Percentiles rank a stretch among this genome's conserved stretches.
phyloP scores from a whole-genome alignment of 257 asterid species.

The Phtheirospermum japonicum region DNA sequence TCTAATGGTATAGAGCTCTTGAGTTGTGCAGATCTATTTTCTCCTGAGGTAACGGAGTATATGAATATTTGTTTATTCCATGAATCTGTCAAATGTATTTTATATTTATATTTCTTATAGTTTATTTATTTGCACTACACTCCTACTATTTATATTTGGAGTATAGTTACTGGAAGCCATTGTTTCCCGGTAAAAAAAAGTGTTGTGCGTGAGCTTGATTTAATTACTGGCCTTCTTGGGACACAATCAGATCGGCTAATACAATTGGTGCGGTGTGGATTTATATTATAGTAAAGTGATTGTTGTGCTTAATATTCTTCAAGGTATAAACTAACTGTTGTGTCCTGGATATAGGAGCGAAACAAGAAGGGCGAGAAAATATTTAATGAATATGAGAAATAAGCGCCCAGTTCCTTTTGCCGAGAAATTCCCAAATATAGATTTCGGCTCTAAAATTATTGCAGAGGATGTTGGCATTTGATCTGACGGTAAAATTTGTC shows the following conservation, averaged over 20 bases:
- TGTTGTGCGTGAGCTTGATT: constrained; percentile 87
- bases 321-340: background rate
- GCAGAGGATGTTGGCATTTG: constrained; percentile 78
- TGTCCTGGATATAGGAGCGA: constrained; percentile 46
- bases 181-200: constrained; percentile 90
- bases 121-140: constrained; percentile 88
- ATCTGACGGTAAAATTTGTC: too few relatives aligned
- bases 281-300: background rate
- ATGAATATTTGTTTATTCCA: too few relatives aligned
- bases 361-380: constrained; percentile 89
- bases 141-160: constrained; percentile 93
- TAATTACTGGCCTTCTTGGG: constrained; percentile 88
- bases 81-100: too few relatives aligned
- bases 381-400: constrained; percentile 78
- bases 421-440: constrained; percentile 76
- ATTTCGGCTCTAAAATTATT: constrained; percentile 69
- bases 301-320: background rate
- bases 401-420: constrained; percentile 64
- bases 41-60: too few relatives aligned
- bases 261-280: constrained; percentile 67
- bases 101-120: background rate
- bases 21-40: too few relatives aligned
- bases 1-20: too few relatives aligned
- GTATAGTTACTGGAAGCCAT: constrained; percentile 82
- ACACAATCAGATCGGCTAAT: constrained; percentile 82